phyloP scores from a whole-genome alignment of 768 basidiomycete genomes.

The Saitozyma sp. region DNA sequence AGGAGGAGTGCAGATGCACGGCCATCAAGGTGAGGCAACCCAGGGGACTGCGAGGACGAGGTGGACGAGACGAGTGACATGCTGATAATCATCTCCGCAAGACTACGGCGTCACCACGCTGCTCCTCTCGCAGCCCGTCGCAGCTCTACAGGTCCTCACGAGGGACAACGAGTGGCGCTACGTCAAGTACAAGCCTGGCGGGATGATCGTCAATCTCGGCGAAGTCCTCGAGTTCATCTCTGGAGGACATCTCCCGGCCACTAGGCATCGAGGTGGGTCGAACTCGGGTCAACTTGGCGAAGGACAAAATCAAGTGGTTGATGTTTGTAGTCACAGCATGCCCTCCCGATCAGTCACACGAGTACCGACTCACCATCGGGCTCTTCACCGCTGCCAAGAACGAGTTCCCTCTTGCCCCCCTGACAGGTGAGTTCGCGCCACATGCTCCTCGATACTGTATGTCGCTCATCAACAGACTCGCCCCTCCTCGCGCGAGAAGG shows the following conservation, averaged over 20 bases:
- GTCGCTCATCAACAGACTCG: too few relatives aligned
- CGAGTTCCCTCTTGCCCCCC: too few relatives aligned
- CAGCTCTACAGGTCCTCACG: slow-evolving; percentile 37
- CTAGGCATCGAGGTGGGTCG: slow-evolving; percentile 35
- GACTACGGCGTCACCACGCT: slow-evolving; percentile 30
- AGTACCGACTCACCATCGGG: slow-evolving; percentile 36
- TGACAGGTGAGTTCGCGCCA: too few relatives aligned
- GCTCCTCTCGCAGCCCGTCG: slow-evolving; percentile 35
- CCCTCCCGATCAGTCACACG: slow-evolving; percentile 24
- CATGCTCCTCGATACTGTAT: too few relatives aligned
- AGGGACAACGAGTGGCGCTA: slow-evolving; percentile 31
- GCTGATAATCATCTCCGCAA: too few relatives aligned
- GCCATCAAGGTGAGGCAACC: too few relatives aligned
- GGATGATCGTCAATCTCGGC: slow-evolving; percentile 33
- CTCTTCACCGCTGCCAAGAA: slow-evolving; percentile 22
- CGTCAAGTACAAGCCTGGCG: slow-evolving; percentile 32
- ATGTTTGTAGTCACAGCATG: slow-evolving; percentile 26
- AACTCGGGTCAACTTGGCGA: slow-evolving; percentile 37
- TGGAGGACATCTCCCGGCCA: slow-evolving; percentile 32
- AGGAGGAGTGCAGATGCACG: slow-evolving; percentile 35
- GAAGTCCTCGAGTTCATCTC: slow-evolving; percentile 36
- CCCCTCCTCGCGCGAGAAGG: too few relatives aligned
- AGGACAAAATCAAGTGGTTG: slow-evolving; percentile 32
- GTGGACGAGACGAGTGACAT: too few relatives aligned
- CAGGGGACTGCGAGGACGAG: too few relatives aligned